These are phyloP conservation scores for Xylaria bambusicola DNA, from an alignment of 495 filamentous ascomycete genomes.

Conservation along the genomic window DNA sequence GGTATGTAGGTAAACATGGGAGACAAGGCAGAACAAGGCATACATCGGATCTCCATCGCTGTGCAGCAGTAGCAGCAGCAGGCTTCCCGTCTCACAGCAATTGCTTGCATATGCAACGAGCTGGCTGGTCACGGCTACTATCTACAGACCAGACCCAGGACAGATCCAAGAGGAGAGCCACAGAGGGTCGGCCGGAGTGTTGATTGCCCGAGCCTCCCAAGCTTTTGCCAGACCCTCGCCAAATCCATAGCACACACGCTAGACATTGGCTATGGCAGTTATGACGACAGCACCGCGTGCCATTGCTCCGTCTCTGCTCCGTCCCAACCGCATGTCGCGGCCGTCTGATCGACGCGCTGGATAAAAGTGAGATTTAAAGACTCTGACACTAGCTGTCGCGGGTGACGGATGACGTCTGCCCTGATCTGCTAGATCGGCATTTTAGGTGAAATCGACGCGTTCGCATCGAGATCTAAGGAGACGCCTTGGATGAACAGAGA, in stretches of 20 bases:
- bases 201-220: too few relatives aligned
- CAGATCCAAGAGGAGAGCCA: too few relatives aligned
- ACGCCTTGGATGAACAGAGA: too few relatives aligned
- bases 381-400: slow-evolving; percentile 1
- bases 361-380: not conserved
- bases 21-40: not conserved
- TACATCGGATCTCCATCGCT: not conserved
- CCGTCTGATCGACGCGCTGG: not conserved
- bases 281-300: slow-evolving; percentile 14
- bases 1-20: not conserved
- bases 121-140: slow-evolving; percentile 2
- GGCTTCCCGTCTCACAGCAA: slow-evolving; percentile 16
- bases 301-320: not conserved
- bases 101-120: slow-evolving; percentile 17
- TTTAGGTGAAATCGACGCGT: not conserved
- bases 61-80: too few relatives aligned
- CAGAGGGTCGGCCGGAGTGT: not conserved
- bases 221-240: too few relatives aligned
- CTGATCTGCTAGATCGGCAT: not conserved
- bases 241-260: too few relatives aligned
- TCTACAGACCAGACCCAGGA: too few relatives aligned
- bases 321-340: not conserved
- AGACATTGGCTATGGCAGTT: not conserved
- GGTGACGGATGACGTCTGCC: slow-evolving; percentile 13
- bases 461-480: not conserved